These are phyloP conservation scores for Fusarium neocosmosporiellum DNA, from an alignment of 2,329 filamentous ascomycete species.

Conservation along the genomic window DNA sequence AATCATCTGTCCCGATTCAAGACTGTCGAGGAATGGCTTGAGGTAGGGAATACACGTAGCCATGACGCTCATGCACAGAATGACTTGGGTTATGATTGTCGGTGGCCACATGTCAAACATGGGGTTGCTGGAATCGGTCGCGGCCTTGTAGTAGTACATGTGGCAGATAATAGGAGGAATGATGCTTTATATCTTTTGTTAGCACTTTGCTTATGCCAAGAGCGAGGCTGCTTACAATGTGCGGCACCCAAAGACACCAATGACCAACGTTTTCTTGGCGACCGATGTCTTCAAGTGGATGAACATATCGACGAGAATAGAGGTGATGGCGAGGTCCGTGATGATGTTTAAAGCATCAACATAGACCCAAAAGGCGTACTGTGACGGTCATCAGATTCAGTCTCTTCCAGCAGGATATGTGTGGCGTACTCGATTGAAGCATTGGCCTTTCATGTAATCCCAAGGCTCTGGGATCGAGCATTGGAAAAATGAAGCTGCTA, in stretches of 20 bases:
- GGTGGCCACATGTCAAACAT: constrained; percentile 36
- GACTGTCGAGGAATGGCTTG: constrained; percentile 37
- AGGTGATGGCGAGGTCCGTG: constrained; percentile 15
- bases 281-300: constrained; percentile 12
- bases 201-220: not conserved
- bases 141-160: constrained; percentile 28
- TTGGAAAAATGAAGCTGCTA: constrained; percentile 20
- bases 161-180: constrained; percentile 34
- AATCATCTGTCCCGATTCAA: constrained; percentile 37
- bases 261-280: constrained; percentile 18
- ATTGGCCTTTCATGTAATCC: constrained; percentile 26
- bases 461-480: constrained; percentile 33
- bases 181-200: constrained; percentile 18
- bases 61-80: constrained; percentile 37
- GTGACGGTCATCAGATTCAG: not conserved
- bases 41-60: constrained; percentile 36
- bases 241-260: constrained; percentile 25
- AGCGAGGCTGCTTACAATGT: constrained; percentile 6
- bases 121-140: constrained; percentile 15
- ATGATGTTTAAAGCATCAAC: constrained; percentile 25
- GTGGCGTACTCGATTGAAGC: constrained; percentile 25
- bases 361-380: constrained; percentile 25
- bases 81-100: constrained; percentile 27
- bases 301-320: constrained; percentile 16
- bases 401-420: not conserved